These are phyloP conservation scores for Aureobasidium namibiae DNA, from an alignment of 2,329 filamentous ascomycete species.

Conservation along the genomic window DNA sequence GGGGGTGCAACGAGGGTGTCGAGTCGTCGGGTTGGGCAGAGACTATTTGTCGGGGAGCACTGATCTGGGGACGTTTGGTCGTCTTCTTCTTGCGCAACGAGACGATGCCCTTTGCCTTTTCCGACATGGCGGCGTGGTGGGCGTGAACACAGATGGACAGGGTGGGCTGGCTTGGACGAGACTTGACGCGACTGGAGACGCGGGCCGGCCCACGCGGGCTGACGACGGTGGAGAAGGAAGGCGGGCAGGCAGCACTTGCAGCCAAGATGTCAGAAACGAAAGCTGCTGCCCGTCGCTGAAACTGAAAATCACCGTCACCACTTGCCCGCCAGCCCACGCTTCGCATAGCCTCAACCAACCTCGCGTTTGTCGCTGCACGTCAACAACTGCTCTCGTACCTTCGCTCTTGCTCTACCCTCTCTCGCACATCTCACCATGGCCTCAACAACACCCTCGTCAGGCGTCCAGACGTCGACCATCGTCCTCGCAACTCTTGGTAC, in stretches of 20 bases:
- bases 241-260: too few relatives aligned
- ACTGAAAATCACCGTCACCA: too few relatives aligned
- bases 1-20: constrained; percentile 8
- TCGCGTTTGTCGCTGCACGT: background rate
- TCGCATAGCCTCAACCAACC: background rate
- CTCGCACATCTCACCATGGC: constrained; percentile 21
- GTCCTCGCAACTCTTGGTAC: constrained; percentile 51
- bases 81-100: constrained; percentile 56
- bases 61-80: constrained; percentile 48
- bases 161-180: background rate
- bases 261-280: background rate
- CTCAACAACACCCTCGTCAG: constrained; percentile 25
- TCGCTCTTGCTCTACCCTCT: background rate
- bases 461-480: constrained; percentile 49
- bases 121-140: constrained; percentile 33
- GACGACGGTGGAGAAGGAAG: background rate
- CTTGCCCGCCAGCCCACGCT: too few relatives aligned
- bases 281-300: too few relatives aligned
- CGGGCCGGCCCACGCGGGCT: too few relatives aligned
- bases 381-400: background rate
- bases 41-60: constrained; percentile 49
- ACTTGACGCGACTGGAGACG: too few relatives aligned
- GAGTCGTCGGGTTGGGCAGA: background rate
- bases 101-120: constrained; percentile 28
- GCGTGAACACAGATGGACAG: background rate